These are phyloP conservation scores for Suillus fuscotomentosus DNA, from an alignment of 768 basidiomycete genomes.

Conservation along the genomic window DNA sequence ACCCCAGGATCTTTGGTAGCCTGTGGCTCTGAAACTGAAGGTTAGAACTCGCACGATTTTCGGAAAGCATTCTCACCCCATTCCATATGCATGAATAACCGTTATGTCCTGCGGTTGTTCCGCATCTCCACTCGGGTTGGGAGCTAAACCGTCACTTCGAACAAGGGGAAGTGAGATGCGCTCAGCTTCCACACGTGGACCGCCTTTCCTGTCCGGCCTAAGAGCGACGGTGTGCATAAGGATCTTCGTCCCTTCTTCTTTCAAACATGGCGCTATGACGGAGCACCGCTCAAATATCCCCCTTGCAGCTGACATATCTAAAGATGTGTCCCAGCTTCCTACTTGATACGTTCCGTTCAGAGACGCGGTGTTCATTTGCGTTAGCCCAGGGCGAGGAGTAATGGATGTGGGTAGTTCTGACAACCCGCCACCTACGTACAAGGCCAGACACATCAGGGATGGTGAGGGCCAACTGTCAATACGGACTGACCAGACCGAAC, in stretches of 20 bases:
- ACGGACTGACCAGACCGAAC: conserved; percentile 24
- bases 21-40: conserved; percentile 26
- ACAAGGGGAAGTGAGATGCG: conserved; percentile 34
- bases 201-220: conserved; percentile 55
- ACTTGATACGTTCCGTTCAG: conserved; percentile 56
- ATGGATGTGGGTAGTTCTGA: conserved; percentile 46
- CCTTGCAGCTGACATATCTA: conserved; percentile 39
- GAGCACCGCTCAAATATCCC: conserved; percentile 49
- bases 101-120: conserved; percentile 21
- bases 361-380: conserved; percentile 44
- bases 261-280: conserved; percentile 34
- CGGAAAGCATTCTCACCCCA: conserved; percentile 39
- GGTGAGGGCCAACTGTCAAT: neutral
- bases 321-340: conserved; percentile 51
- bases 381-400: conserved; percentile 53
- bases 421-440: neutral
- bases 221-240: conserved; percentile 57
- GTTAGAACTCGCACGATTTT: conserved; percentile 11
- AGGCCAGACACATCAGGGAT: neutral
- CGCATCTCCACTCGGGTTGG: conserved; percentile 4
- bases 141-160: conserved; percentile 8
- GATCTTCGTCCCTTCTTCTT: conserved; percentile 36
- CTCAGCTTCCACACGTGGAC: conserved; percentile 55
- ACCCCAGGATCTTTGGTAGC: conserved; percentile 48
- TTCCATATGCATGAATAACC: conserved; percentile 63